Base-by-base conservation (phyloP, 2,329 filamentous ascomycete genomes). In the Aureobasidium sp. region DNA sequence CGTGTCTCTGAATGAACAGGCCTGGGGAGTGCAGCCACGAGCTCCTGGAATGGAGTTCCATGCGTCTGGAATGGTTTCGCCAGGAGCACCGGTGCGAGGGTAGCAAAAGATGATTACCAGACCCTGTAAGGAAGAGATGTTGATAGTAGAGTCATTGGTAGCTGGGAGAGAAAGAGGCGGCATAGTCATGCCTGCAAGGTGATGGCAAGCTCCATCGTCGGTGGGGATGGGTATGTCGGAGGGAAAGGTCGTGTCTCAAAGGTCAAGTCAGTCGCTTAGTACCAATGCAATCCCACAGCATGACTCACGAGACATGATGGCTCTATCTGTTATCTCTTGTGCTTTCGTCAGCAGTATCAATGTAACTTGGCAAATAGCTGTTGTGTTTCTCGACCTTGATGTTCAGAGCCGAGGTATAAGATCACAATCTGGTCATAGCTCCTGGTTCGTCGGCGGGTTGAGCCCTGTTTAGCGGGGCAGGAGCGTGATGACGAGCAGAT, bases 21-120 rank as follows among this genome's bases (percentile, higher is more conserved):
- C 75, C 68, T 77, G 75, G 6, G 75, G 74, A 14, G 77, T 77
- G 66, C 75, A 78, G 59, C 76, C 76, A 61, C 75, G 67, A 8
- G 76, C 76, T 32, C 77, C 75, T 5, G 75, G 75, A 59, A 77
- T 77, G 16, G 68, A 64, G 66, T 78, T 75, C 75, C 74, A 78
- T 13, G 70, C 67, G 32, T 74, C 70, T 47, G 75, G 70, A n/a
- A 78, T 71, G 1, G 66, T 71, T 63, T 78, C 75, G 62, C 71
- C 67, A 13, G 73, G 74, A 2, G 70, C 74, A 37, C 69, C 74
- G 44, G 73, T 75, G 37, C 73, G 73, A 8, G 75, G 75, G 65
- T 76, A 77, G 69, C 69, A 75, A 68, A 78, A 78, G 54, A 77
- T 51, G 45, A 79, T 72, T 25, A 68, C 74, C 16, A 76, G 69